Percentiles rank a stretch among this genome's conserved stretches.
phyloP scores from a whole-genome alignment of 2,329 filamentous ascomycete genomes.

The Cladorrhinum sp. region DNA sequence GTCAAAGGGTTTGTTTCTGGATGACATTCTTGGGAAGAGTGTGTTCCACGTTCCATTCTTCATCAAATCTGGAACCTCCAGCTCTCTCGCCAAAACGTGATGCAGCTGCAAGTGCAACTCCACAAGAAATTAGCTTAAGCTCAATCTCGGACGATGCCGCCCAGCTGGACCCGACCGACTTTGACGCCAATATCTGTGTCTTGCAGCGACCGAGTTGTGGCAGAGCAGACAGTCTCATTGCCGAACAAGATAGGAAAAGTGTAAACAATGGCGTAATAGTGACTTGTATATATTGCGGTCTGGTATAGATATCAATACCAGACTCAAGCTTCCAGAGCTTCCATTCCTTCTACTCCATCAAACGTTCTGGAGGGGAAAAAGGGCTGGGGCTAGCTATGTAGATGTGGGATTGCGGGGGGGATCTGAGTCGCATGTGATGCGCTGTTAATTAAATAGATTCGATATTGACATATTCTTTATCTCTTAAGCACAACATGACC shows the following conservation, averaged over 20 bases:
- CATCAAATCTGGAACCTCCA: not conserved
- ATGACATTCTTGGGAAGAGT: not conserved
- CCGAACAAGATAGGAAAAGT: not conserved
- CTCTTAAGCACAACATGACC: not conserved
- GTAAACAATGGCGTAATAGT: too few species aligned
- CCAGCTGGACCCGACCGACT: not conserved
- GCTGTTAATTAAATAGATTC: not conserved
- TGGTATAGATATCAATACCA: too few species aligned
- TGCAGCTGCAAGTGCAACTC: not conserved
- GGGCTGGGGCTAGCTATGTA: too few species aligned
- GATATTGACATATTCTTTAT: not conserved
- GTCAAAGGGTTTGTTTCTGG: not conserved
- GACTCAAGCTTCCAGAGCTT: not conserved
- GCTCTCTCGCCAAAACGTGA: not conserved
- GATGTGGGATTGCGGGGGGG: not conserved
- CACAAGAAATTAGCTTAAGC: not conserved
- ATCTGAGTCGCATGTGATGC: not conserved
- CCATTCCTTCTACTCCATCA: too few species aligned
- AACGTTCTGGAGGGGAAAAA: too few species aligned
- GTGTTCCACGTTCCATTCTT: not conserved
- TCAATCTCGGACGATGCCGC: not conserved
- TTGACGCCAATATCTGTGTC: not conserved
- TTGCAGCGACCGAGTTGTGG: too few species aligned
- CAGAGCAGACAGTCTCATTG: not conserved
- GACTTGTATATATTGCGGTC: too few species aligned